Base-by-base conservation (phyloP, 805 yeast species). In the Barnettozyma vustinii region DNA sequence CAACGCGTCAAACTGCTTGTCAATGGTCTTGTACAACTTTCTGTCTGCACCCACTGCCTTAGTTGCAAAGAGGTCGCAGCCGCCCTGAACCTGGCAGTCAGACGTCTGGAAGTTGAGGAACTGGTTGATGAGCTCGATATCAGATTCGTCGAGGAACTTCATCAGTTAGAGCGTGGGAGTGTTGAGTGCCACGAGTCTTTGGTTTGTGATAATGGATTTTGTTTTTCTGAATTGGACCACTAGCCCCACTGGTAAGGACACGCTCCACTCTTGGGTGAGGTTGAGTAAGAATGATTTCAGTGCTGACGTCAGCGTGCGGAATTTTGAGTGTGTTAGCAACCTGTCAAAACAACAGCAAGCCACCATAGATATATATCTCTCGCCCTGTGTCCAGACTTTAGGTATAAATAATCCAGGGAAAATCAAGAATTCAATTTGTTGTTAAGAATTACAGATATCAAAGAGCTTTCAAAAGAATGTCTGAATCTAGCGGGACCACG, bases 41-140 rank as follows among this genome's bases (percentile, higher is more conserved):
- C 90, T 77, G 66, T 94, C 99, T 1, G 92, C 77, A 1, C 94
- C 88, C 21, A 91, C 88, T 1, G 97, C 90, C 61, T 92, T 94
- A 2, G 99, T 94, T 1, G 98, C 87, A 62, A 89, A 94, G 44
- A 94, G 75, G 62, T 94, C 99, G 63, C 96, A 84, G 23, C 96
- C 90, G 12, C 97, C 98, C 48, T 79, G 78, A 37, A 94, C 81
- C 56, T 77, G 83, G 60, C 86, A 80, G 56, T 86, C 95, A 1
- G 79, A 74, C 4, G 90, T 81, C 54, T 83, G 87, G 56, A 88
- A 89, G 55, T 83, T 81, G 48, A 94, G 78, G 47, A 88, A 86
- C 61, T 90, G 95, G 62, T 90, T 90, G 36, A 94, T 85, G 57
- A 85, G 76, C 65, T 90, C 97, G n/a, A 94, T 82, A 60, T 91